Evolutionary conservation across 805 yeast species (phyloP), one percentile per base, ranked within the genome.

Genomic region (Kodamaea leandrae): DNA sequence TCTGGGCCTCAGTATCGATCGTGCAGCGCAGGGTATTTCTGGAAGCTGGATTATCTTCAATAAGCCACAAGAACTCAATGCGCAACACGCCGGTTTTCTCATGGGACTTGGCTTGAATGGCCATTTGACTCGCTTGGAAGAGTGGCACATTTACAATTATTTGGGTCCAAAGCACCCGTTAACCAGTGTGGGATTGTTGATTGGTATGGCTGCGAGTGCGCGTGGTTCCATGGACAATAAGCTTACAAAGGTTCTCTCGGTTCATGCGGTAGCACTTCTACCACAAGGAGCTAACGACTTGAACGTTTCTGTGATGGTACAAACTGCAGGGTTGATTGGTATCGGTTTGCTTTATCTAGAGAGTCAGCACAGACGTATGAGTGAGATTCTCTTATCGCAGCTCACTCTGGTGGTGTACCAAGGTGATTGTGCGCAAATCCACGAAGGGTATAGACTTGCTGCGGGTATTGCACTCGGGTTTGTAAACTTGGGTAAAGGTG

Each of bases 101-200:
- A 63, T 88, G 14, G 99, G 97, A 0, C 67, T 93, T 18, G 99
- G 99, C 0, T 65, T 93, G 21, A 87, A 87, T 61, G 98, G 98
- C 0, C 96, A 90, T 57, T 64, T 93, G 52, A 80, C 76, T 42
- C 72, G 74, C 30, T 64, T 93, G 18, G 98, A 91, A 54, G 96
- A 93, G 59, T 93, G 98, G 97, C 96, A 90, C 57, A 85, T 91
- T 21, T 93, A 88, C 59, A 90, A 91, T 55, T 89, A 88, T 50
- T 65, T 93, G 39, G 95, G 96, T 0, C 95, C 96, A 0, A 90
- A 93, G 49, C 88, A 86, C 53, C 77, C 83, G 3, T 76, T 76
- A 29, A 86, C 96, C 0, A 86, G 96, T 58, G 82, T 89, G 25
- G 98, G 97, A 0, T 68, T 93, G 33, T 65, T 93, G 25, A 63